phyloP scores from a whole-genome alignment of 148 eudicot genomes.

The Vaccinium myrtillus region DNA sequence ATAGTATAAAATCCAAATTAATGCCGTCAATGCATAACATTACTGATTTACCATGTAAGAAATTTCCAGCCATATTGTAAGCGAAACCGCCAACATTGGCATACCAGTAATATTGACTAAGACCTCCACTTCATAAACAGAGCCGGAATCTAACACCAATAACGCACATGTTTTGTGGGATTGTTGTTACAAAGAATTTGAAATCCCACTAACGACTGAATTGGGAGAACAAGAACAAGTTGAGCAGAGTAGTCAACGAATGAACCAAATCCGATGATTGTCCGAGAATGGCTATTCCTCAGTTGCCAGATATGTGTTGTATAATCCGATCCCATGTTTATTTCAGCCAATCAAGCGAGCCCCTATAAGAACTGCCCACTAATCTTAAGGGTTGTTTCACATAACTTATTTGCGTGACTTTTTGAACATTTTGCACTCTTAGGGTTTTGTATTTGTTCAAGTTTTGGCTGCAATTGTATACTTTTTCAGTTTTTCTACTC shows the following conservation, averaged over 20 bases:
- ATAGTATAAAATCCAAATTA: background rate
- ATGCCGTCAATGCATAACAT: background rate
- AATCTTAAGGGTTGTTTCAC: background rate
- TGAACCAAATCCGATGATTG: background rate
- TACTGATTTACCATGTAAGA: background rate
- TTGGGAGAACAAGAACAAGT: background rate
- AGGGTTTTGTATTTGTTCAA: too few species aligned
- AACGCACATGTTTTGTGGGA: background rate
- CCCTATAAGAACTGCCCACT: background rate
- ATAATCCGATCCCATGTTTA: background rate
- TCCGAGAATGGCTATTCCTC: background rate
- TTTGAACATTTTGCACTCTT: too few species aligned
- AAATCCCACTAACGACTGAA: background rate
- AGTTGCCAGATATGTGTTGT: background rate
- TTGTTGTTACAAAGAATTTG: background rate
- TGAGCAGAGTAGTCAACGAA: background rate
- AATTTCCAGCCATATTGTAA: background rate
- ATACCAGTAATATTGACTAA: background rate
- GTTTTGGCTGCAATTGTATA: too few species aligned
- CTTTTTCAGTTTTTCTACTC: too few species aligned
- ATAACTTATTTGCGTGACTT: too few species aligned
- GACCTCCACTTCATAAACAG: background rate
- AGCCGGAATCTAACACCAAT: background rate
- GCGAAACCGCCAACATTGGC: background rate
- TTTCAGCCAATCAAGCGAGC: background rate